Evolutionary conservation across 768 basidiomycete genomes (phyloP), one percentile per base, ranked within the genome.

Genomic region (Mycena maculata): DNA sequence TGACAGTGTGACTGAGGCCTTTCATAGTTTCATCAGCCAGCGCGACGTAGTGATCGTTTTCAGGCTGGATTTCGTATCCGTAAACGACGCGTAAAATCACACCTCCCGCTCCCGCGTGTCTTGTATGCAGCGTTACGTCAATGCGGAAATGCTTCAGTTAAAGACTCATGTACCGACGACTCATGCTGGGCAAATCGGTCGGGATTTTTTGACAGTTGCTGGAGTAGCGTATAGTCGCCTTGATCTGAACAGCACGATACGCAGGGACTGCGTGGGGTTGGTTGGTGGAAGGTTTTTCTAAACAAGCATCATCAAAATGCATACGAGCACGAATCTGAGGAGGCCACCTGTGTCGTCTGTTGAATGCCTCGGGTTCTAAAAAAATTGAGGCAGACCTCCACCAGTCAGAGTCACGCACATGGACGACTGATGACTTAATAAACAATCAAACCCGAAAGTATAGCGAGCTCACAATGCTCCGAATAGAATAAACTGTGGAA

Each of bases 401-500:
- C 41, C 63, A 49, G 16, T 76, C 74, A 30, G 69, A 69, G 60
- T 80, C 75, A 30, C 59, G 73, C 77, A 79, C 77, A 60, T 76
- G 75, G 10, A 71, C 76, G 50, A 79, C 55, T 57, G 42, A 28
- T 20, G 25, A 39, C 42, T 15, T 9, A 6, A 23, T 36, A 12
- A 47, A 47, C 25, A 25, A 16, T 55, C 25, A 22, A 27, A 1
- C n/a, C 16, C 5, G 41, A 31, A 44, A 30, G 13, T 22, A 45
- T 6, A 25, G 65, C 27, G 36, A 45, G 4, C 6, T 63, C 28
- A 27, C 27, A 59, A 76, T 67, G 4, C 82, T 82, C 4, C 85
- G 75, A 64, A 84, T 84, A 4, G 85, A 83, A 67, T 84, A 85
- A 33, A 80, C 81, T 56, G 77, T 72, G 8, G 84, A 84, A 8